phyloP scores from a whole-genome alignment of 768 basidiomycete genomes.

The Mycena maculata region DNA sequence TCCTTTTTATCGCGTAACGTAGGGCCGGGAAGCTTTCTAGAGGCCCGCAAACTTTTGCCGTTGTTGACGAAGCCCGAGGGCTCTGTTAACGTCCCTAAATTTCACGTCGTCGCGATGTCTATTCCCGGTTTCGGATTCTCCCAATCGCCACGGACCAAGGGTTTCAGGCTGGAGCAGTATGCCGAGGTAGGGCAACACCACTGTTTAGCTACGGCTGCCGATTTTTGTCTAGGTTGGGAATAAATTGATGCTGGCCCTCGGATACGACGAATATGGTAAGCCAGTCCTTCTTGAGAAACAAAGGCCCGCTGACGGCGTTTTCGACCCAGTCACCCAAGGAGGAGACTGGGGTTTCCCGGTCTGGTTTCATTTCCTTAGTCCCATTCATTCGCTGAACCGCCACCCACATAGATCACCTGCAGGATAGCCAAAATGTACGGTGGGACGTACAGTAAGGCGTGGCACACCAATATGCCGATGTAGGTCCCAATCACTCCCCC shows the following conservation, averaged over 20 bases:
- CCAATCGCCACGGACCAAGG: slow-evolving; percentile 61
- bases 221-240: neutral
- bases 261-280: slow-evolving; percentile 21
- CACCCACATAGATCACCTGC: slow-evolving; percentile 4
- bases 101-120: slow-evolving; percentile 71
- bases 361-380: neutral
- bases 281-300: neutral
- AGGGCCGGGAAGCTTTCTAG: slow-evolving; percentile 72
- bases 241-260: slow-evolving; percentile 8
- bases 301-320: neutral
- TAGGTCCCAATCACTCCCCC: neutral
- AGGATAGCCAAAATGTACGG: slow-evolving; percentile 14
- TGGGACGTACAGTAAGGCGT: slow-evolving; percentile 24
- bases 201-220: no score
- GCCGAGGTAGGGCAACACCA: no score
- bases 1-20: neutral
- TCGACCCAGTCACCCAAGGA: neutral
- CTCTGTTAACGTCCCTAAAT: slow-evolving; percentile 58
- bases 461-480: slow-evolving; percentile 18
- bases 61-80: slow-evolving; percentile 51
- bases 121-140: slow-evolving; percentile 74
- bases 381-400: neutral
- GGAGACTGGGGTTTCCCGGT: slow-evolving; percentile 7
- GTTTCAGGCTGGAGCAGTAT: slow-evolving; percentile 60
- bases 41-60: slow-evolving; percentile 67